Evolutionary conservation across 2,329 filamentous ascomycete species (phyloP).

Genomic region (Colletotrichum sp.): DNA sequence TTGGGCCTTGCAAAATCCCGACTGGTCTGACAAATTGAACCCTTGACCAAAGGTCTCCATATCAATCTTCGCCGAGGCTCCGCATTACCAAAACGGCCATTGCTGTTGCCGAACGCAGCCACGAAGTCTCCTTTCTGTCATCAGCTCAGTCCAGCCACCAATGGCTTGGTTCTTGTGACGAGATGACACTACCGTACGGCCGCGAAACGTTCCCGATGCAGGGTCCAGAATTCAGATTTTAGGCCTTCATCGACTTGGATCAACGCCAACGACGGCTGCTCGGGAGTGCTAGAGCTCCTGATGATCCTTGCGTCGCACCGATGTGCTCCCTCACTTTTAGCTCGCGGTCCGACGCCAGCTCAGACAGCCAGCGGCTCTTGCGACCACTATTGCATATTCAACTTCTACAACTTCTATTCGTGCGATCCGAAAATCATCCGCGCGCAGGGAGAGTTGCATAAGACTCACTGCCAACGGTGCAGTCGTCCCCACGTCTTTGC

Average conservation of each 20-base stretch:
- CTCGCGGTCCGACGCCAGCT: background rate
- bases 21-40: conserved; percentile 1
- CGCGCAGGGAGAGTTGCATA: background rate
- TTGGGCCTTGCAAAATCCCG: background rate
- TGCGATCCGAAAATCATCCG: background rate
- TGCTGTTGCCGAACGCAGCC: conserved; percentile 1
- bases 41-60: conserved; percentile 1
- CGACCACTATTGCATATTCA: background rate
- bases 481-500: background rate
- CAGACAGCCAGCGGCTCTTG: background rate
- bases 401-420: background rate
- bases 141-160: background rate
- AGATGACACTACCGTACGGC: background rate
- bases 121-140: background rate
- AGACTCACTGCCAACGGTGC: background rate
- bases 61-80: conserved; percentile 4
- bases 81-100: background rate
- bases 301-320: background rate
- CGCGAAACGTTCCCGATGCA: background rate
- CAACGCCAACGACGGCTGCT: background rate
- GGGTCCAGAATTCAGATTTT: conserved; percentile 4
- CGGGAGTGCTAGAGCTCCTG: background rate
- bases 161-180: conserved; percentile 1
- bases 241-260: background rate
- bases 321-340: background rate